A percentile compares a stretch with the other conserved stretches of the same genome.
These are phyloP conservation scores for Sporothrix protearum DNA, from an alignment of 2,329 filamentous ascomycete genomes.

Conservation along the genomic window DNA sequence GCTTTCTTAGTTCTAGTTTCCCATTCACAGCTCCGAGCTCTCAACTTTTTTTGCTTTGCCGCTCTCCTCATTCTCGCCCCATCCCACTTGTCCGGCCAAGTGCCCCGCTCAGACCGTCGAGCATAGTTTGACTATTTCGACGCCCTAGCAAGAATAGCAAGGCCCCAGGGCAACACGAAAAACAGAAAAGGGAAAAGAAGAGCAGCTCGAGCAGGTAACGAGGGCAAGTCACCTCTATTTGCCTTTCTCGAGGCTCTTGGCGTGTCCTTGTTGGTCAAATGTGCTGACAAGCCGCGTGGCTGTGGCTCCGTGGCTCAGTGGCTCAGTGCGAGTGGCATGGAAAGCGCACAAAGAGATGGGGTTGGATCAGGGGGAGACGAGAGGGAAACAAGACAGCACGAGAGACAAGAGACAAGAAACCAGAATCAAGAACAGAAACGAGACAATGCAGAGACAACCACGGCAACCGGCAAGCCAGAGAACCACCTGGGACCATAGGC, in stretches of 20 bases:
- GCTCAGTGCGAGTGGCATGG: background rate
- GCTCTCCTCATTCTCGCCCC: background rate
- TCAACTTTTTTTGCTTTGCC: background rate
- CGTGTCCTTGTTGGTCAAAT: background rate
- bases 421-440: background rate
- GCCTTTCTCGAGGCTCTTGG: background rate
- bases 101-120: slow-evolving; percentile 11
- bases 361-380: background rate
- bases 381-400: background rate
- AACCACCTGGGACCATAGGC: background rate
- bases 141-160: slow-evolving; percentile 13
- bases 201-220: no score
- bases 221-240: background rate
- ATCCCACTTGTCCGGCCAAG: slow-evolving; percentile 4
- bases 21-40: background rate
- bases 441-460: background rate
- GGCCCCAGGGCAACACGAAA: slow-evolving; percentile 6
- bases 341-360: background rate
- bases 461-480: background rate
- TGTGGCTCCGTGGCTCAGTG: background rate
- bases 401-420: background rate
- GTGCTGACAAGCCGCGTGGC: slow-evolving; percentile 6
- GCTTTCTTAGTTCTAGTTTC: background rate
- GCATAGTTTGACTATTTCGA: background rate
- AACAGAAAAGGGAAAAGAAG: background rate